A percentile compares a stretch with the other conserved stretches of the same genome.
Evolutionary conservation across 345 rosid genomes (phyloP).

Genomic region (Salix suchowensis): DNA sequence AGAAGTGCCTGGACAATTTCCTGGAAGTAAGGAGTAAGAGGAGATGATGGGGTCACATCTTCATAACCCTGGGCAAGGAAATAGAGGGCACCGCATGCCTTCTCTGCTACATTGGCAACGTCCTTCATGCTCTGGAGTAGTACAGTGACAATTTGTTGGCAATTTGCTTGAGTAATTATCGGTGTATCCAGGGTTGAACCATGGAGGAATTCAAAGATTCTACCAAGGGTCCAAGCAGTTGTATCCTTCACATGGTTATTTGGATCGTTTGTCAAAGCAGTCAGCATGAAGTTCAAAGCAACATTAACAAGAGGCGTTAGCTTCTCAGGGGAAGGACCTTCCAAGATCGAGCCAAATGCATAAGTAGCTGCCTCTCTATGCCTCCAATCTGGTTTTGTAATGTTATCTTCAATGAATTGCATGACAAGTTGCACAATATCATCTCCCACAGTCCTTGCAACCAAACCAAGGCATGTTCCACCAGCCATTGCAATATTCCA

Average conservation of each 20-base stretch:
- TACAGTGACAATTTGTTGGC: slow-evolving; percentile 73
- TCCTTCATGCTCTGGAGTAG: slow-evolving; percentile 69
- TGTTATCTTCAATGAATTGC: slow-evolving; percentile 45
- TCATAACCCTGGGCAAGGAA: slow-evolving; percentile 72
- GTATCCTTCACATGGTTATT: slow-evolving; percentile 51
- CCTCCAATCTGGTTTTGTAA: slow-evolving; percentile 47
- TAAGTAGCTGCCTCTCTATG: slow-evolving; percentile 48
- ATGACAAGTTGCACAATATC: slow-evolving; percentile 42
- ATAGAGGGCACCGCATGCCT: slow-evolving; percentile 71
- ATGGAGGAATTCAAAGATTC: slow-evolving; percentile 72
- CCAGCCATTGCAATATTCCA: slow-evolving; percentile 54
- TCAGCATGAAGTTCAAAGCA: slow-evolving; percentile 61
- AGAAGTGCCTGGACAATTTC: slow-evolving; percentile 68
- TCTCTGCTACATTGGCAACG: slow-evolving; percentile 66
- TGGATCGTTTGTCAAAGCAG: slow-evolving; percentile 41
- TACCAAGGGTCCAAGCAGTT: slow-evolving; percentile 65
- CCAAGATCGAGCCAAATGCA: slow-evolving; percentile 49
- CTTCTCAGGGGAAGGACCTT: slow-evolving; percentile 48
- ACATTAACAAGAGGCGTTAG: slow-evolving; percentile 34
- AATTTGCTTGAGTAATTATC: slow-evolving; percentile 58
- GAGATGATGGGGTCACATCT: slow-evolving; percentile 49
- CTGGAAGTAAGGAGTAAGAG: slow-evolving; percentile 65
- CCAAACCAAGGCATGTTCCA: slow-evolving; percentile 48
- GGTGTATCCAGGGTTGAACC: slow-evolving; percentile 61
- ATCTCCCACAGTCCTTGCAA: slow-evolving; percentile 46